These are phyloP conservation scores for Metschnikowia gelsemii DNA, from an alignment of 805 yeast genomes.

Conservation along the genomic window DNA sequence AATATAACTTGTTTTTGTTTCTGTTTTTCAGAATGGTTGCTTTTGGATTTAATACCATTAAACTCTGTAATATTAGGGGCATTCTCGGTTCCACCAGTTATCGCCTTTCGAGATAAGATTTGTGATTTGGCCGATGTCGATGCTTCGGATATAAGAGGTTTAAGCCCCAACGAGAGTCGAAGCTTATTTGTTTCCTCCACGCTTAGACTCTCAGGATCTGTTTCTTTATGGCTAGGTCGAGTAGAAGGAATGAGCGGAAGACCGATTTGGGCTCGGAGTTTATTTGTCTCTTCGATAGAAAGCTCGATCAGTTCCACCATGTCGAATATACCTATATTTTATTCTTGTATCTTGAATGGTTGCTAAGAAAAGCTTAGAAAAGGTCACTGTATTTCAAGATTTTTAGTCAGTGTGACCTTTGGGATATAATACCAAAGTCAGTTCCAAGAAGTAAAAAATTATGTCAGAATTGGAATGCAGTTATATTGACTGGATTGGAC, in stretches of 20 bases:
- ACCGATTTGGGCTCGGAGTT: conserved; percentile 50
- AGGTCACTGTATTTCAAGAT: not conserved
- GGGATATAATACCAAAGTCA: too few species aligned
- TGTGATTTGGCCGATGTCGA: not conserved
- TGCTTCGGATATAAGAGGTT: not conserved
- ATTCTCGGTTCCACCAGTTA: too few species aligned
- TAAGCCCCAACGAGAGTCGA: not conserved
- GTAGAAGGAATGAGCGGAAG: conserved; percentile 46
- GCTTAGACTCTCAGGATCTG: not conserved
- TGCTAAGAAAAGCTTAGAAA: not conserved
- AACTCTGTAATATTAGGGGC: too few species aligned
- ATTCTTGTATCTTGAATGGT: too few species aligned
- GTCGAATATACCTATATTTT: too few species aligned
- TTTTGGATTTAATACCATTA: too few species aligned
- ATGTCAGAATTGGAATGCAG: too few species aligned
- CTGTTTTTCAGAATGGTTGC: conserved; percentile 13
- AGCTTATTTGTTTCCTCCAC: not conserved
- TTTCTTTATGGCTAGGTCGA: not conserved
- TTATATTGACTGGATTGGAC: too few species aligned
- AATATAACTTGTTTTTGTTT: conserved; percentile 18
- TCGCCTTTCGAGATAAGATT: not conserved
- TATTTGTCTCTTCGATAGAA: conserved; percentile 56
- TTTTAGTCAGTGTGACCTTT: too few species aligned
- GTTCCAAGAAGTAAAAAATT: too few species aligned
- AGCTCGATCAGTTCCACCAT: conserved; percentile 22